A percentile compares a stretch with the other conserved stretches of the same genome.
Evolutionary conservation across 2,329 filamentous ascomycete species (phyloP).

Genomic region (Phyllosticta citrichinensis): DNA sequence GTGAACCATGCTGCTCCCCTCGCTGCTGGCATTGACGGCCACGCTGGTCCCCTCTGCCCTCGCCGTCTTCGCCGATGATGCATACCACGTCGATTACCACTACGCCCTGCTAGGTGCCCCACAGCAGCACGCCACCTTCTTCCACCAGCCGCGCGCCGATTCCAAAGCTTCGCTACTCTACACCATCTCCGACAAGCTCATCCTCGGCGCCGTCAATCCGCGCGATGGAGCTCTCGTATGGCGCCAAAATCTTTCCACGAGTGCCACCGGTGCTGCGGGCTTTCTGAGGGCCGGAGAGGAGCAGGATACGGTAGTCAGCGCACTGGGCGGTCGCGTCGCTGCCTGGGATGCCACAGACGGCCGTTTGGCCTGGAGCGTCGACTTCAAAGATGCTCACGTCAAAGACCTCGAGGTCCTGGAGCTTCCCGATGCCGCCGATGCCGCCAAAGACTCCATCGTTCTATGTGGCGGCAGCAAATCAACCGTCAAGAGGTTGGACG

Average conservation of each 20-base stretch:
- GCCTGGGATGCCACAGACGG: conserved; percentile 80
- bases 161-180: conserved; percentile 87
- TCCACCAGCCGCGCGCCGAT: conserved; percentile 72
- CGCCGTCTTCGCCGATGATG: conserved; percentile 83
- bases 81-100: conserved; percentile 87
- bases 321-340: conserved; percentile 57
- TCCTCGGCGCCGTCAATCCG: conserved; percentile 83
- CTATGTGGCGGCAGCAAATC: conserved; percentile 50
- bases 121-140: conserved; percentile 77
- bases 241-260: conserved; percentile 62
- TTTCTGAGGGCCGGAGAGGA: conserved; percentile 66
- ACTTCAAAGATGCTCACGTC: conserved; percentile 46
- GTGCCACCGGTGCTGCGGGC: conserved; percentile 17
- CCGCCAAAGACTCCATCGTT: conserved; percentile 58
- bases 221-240: conserved; percentile 76
- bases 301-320: conserved; percentile 67
- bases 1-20: conserved; percentile 28
- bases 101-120: conserved; percentile 79
- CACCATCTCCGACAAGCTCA: conserved; percentile 72
- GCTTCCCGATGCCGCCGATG: conserved; percentile 47
- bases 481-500: conserved; percentile 61
- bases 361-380: conserved; percentile 62
- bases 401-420: conserved; percentile 70
- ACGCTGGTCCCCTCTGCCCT: conserved; percentile 41
- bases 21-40: conserved; percentile 25